Base-by-base conservation (phyloP, 1,139 yeast species). In the Taphrina communis region DNA sequence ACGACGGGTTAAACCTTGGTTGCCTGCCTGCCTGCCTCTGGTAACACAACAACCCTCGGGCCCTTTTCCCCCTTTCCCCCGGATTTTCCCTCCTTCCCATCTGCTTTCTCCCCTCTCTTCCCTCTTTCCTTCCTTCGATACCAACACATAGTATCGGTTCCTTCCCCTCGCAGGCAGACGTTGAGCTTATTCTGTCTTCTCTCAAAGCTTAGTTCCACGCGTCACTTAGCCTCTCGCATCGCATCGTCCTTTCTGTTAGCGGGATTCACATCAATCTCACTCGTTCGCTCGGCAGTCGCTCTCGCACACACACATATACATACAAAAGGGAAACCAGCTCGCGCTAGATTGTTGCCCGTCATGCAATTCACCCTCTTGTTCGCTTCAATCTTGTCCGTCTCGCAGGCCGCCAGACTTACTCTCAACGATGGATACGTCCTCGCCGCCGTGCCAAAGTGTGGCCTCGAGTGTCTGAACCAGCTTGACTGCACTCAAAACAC, bases 391-490 rank as follows among this genome's bases (percentile, higher is more conserved):
- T 25, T 53, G 42, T 17, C 58, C 42, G 42, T 25, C 2, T 31
- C 58, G 11, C 58, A 53, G 25, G 58, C 58, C 9, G 58, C 58
- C 17, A 11, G 58, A 12, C 42, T 53, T 12, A 53, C 58, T 31
- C 42, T 53, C 36, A 38, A 53, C 44, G 58, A 25, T 35, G 58
- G 58, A 8, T 25, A 19, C 41, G 11, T 53, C 21, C 9, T 36
- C 12, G 25, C 58, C 2, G 41, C 58, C 9, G 44, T 53, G 12
- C 58, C 58, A 12, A 53, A 53, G 35, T 58, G 62, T 44, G 62
- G 62, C 2, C 6, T n/a, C 12, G 62, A 42, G 9, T 58, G 62
- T 58, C 53, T 58, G 25, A 12, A n/a, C 2, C 21, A 36, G 17
- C 38, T 58, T 39, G 53, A 17, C 53, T 58, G 62, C 53, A 7